Evolutionary conservation across 805 yeast genomes (phyloP), one percentile per base, ranked within the genome.

Genomic region (Candida endomychidarum): DNA sequence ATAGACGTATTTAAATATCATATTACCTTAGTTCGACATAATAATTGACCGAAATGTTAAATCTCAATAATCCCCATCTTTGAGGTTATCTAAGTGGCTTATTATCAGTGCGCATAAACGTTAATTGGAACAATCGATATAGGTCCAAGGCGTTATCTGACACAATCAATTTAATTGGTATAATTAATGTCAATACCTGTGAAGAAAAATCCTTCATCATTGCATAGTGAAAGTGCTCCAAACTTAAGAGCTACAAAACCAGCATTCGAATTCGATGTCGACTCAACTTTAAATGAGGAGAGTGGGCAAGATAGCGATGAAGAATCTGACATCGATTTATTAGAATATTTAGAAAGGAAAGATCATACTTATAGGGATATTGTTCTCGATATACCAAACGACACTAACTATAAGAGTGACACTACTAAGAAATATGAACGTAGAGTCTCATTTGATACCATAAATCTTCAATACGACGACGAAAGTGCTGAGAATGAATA

Each of bases 391-490:
- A 41, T 58, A 3, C 49, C 57, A 8, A 41, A 47, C 8, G 40
- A 45, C 2, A 23, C 24, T 4, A 19, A 34, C 18, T 39, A 47
- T 11, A 34, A 24, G 10, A 8, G 45, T 26, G 33, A 31, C 15
- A 36, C 43, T 30, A 40, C 26, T 26, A 47, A 25, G 41, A 38
- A 47, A 10, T 65, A 54, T 42, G 39, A 50, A 12, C 60, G 60
- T 21, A 55, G 77, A 34, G 80, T 78, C 2, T 71, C 79, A 2
- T 78, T 77, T 50, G 81, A 78, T 54, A 75, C 82, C 12, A 72
- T 78, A 14, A 67, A 76, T 41, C 37, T 67, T 18, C 56, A 57
- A 40, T 61, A 53, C 43, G 51, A 50, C 23, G 53, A 50, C 27
- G 55, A 53, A 23, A 49, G 46, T 11, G 53, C 53, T 28, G 51